Base-by-base conservation (phyloP, 805 yeast species). In the Teunomyces tritomae region DNA sequence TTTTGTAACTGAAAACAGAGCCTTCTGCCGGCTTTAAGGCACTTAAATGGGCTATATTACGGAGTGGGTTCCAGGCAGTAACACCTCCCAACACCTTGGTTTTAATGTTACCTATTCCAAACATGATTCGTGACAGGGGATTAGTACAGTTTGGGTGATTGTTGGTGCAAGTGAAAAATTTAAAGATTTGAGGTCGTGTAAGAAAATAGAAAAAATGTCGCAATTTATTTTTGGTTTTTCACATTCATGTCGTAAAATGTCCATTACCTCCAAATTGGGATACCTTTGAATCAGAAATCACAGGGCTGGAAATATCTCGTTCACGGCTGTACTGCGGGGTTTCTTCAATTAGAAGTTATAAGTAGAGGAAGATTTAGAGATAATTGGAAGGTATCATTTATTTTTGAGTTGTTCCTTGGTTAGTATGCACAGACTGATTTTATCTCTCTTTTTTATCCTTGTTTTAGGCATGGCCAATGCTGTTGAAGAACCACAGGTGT, bases 1-100 rank as follows among this genome's bases (percentile, higher is more conserved):
- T 79, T 62, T 84, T 87, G 61, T 76, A 77, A 13, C 74, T 66
- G 44, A 71, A 73, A 36, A 82, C 83, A 0, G 92, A 82, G 40
- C 85, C 83, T 35, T 74, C 74, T 3, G 83, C 75, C 8, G 91
- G 89, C 34, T 73, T 67, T 54, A 86, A 71, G 27, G 63, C 64
- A 2, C 87, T 81, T 53, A 86, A 17, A 24, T 42, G 45, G 7
- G 40, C n/a, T 28, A 37, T 20, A 28, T 37, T 28, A 24, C 40
- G 40, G n/a, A 37, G 26, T 4, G 40, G 40, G 28, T 37, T 37
- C 29, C 24, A 37, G n/a, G 40, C 29, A 37, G 29, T 37, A 11
- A 37, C 40, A n/a, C 40, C 29, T 26, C 29, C 40, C 40, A 37
- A 37, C 28, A 37, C 16, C 29, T 20, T 37, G 29, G 40, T 28